Conservation (phyloP, 2,329 filamentous ascomycete species). For the Epichloe sibirici region DNA sequence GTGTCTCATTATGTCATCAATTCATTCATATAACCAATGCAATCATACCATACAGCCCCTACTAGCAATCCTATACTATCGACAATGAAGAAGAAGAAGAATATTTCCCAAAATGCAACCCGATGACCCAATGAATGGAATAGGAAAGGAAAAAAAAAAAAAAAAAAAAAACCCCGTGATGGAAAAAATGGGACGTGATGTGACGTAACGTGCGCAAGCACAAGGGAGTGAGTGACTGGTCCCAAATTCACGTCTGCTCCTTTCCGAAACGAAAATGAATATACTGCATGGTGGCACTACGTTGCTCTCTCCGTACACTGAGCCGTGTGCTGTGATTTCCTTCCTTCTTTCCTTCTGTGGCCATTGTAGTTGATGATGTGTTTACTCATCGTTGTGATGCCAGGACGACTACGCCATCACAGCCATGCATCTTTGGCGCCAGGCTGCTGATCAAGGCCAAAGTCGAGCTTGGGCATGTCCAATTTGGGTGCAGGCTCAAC, state of each 20-base stretch:
- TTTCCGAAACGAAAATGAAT: background rate
- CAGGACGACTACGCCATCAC: slow-evolving; percentile 5
- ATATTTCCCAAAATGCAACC: background rate
- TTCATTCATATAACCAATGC: slow-evolving; percentile 24
- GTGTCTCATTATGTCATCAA: slow-evolving; percentile 20
- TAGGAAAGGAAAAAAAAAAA: background rate
- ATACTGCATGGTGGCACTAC: background rate
- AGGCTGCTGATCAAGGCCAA: slow-evolving; percentile 26
- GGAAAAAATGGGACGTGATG: background rate
- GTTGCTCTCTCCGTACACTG: background rate
- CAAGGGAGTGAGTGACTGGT: slow-evolving; percentile 3
- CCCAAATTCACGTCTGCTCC: background rate
- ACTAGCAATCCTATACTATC: slow-evolving; percentile 13
- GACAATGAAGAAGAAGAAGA: slow-evolving; percentile 8
- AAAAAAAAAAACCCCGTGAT: background rate
- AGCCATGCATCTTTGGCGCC: slow-evolving; percentile 21
- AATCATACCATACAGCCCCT: slow-evolving; percentile 15
- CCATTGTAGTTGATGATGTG: background rate
- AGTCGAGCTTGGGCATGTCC: slow-evolving; percentile 46
- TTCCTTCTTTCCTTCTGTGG: background rate
- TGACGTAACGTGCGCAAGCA: slow-evolving; percentile 2
- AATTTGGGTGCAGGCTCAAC: slow-evolving; percentile 47
- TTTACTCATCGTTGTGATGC: background rate
- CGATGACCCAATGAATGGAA: background rate
- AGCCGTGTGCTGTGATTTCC: background rate